phyloP scores from a whole-genome alignment of 345 rosid species.

The Salix arbutifolia region DNA sequence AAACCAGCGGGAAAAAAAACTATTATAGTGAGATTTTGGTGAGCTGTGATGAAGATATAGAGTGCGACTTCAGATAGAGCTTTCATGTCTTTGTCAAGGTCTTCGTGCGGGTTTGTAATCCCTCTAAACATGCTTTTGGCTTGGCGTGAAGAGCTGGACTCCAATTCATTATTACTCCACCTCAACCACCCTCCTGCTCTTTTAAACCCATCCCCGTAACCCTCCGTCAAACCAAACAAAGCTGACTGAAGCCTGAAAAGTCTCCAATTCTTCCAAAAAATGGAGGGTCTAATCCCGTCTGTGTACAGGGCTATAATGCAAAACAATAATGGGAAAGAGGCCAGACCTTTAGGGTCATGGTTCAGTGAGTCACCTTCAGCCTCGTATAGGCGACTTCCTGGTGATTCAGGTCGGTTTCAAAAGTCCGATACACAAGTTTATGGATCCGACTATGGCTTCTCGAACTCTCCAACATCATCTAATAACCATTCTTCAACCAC shows the following conservation, averaged over 20 bases:
- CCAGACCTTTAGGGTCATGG: constrained; percentile 34
- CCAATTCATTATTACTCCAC: constrained; percentile 44
- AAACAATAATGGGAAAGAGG: constrained; percentile 53
- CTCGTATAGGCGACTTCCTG: constrained; percentile 77
- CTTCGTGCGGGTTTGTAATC: constrained; percentile 35
- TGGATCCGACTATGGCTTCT: constrained; percentile 38
- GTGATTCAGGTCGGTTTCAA: constrained; percentile 75
- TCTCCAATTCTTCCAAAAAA: constrained; percentile 21
- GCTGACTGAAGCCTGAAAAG: not conserved
- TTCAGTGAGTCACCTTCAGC: constrained; percentile 59
- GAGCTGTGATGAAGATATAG: constrained; percentile 25
- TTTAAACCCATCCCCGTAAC: constrained; percentile 24
- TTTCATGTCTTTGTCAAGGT: constrained; percentile 28
- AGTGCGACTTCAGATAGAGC: constrained; percentile 33
- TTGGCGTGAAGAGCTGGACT: constrained; percentile 41
- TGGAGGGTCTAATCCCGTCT: constrained; percentile 56
- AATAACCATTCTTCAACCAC: constrained; percentile 18
- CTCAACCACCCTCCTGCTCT: constrained; percentile 32
- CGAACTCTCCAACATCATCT: constrained; percentile 25
- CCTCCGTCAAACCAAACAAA: not conserved
- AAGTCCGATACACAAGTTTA: constrained; percentile 44
- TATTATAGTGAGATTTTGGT: constrained; percentile 19
- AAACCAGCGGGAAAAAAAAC: not conserved
- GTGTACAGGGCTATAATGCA: constrained; percentile 29
- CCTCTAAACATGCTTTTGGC: constrained; percentile 9